Evolutionary conservation across 2,329 filamentous ascomycete species (phyloP), one percentile per base, ranked within the genome.

Genomic region (Aspergillus fijiensis): DNA sequence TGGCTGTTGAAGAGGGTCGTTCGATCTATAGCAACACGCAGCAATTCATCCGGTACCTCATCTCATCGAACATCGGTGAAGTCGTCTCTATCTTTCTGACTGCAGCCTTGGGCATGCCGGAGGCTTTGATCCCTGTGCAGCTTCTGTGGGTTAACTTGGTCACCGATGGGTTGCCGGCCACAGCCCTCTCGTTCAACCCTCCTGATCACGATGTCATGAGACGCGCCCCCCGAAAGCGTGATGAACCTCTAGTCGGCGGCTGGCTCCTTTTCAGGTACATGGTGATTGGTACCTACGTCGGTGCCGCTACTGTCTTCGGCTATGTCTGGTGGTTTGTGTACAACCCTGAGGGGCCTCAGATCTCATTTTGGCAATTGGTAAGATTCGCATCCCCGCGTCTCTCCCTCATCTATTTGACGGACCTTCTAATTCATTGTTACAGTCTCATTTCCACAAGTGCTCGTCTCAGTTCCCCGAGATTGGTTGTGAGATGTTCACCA

Each of bases 291-390:
- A 92, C 87, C 9, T 99, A 99, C 66, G 95, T 99, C 60, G 95
- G 95, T 73, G 83, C 92, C 47, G 95, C 95, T 57, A 99, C 95
- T 3, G 96, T 99, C 21, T 92, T 89, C 72, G 95, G 96, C 50
- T 99, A 99, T 74, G 94, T 92, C n/a, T 99, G 95, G 95, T 99
- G 92, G 91, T 99, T 98, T 83, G 93, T 99, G 89, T 96, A 90
- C 82, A 94, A 98, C 80, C 80, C 87, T 9, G 87, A 88, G 67
- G 95, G 95, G 0, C 95, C 95, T 25, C 91, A 96, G 76, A 96
- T 99, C 77, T 87, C 83, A 64, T 96, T 98, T 81, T 89, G 85
- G 76, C 91, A 99, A 74, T 82, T 99, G 67, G 82, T 85, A 77
- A 76, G 81, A 76, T 33, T 9, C 19, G 6, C n/a, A 14, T 31